Evolutionary conservation across 225 moss, liverwort and hornwort species (phyloP).

Genomic region (Physcomitrellopsis africana): DNA sequence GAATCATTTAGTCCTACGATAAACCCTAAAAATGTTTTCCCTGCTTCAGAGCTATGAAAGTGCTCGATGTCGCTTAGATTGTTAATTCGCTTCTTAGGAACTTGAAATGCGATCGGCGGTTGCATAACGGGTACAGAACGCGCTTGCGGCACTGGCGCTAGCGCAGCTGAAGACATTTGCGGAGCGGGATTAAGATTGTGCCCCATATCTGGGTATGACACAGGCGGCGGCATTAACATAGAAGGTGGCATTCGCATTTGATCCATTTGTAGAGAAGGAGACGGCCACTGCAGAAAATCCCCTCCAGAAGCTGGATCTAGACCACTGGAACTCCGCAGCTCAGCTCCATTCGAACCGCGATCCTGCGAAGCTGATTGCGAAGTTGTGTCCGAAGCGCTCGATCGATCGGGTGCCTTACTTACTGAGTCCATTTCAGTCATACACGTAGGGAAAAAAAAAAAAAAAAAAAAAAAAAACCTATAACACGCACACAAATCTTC

Average conservation of each 20-base stretch:
- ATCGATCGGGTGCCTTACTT: not conserved
- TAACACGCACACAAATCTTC: no score
- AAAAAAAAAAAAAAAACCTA: no score
- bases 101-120: slow-evolving; percentile 60
- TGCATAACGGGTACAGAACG: slow-evolving; percentile 60
- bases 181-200: slow-evolving; percentile 29
- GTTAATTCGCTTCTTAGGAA: slow-evolving; percentile 65
- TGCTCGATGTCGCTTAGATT: slow-evolving; percentile 54
- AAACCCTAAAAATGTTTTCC: slow-evolving; percentile 73
- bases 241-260: slow-evolving; percentile 29
- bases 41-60: slow-evolving; percentile 69
- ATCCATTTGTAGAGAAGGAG: slow-evolving; percentile 17
- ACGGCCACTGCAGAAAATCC: slow-evolving; percentile 8
- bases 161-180: slow-evolving; percentile 52
- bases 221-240: slow-evolving; percentile 16
- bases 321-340: slow-evolving; percentile 8
- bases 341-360: not conserved
- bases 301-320: not conserved
- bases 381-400: not conserved
- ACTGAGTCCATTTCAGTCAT: slow-evolving; percentile 5
- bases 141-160: slow-evolving; percentile 70
- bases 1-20: slow-evolving; percentile 67
- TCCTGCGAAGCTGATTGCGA: slow-evolving; percentile 7
- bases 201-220: slow-evolving; percentile 22
- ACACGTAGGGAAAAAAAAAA: no score